phyloP scores from a whole-genome alignment of 1,284 basidiomycete genomes.

The Moesziomyces sp. region DNA sequence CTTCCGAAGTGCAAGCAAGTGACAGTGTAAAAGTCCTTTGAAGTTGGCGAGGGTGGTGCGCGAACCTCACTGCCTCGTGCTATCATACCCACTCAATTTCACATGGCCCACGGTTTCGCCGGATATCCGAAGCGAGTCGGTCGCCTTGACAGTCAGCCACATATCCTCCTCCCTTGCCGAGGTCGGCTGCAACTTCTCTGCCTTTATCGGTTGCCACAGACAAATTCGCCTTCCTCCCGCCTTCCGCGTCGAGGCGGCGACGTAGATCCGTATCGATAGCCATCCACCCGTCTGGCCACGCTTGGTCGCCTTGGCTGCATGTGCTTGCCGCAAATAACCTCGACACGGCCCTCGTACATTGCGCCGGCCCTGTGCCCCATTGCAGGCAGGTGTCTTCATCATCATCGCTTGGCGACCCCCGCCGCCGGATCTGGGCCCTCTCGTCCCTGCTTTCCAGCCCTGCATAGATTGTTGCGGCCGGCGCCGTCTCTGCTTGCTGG shows the following conservation, averaged over 20 bases:
- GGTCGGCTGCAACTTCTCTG: neutral
- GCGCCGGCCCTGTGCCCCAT: too few species aligned
- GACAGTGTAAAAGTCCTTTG: too few species aligned
- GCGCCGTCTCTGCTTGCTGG: neutral
- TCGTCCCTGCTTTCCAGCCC: neutral
- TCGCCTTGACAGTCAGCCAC: constrained; percentile 9
- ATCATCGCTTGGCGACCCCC: neutral
- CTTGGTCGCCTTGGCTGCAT: neutral
- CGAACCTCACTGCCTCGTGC: neutral
- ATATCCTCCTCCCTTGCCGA: neutral
- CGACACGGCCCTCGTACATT: neutral
- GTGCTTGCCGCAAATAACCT: neutral
- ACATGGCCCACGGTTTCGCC: constrained; percentile 6
- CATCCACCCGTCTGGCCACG: neutral
- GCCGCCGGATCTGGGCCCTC: too few species aligned
- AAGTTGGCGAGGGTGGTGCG: neutral
- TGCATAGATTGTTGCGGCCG: neutral
- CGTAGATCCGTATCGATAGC: neutral
- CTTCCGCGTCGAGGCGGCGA: too few species aligned
- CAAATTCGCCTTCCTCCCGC: neutral
- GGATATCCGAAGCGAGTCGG: constrained; percentile 3
- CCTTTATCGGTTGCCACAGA: constrained; percentile 1
- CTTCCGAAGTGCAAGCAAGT: too few species aligned
- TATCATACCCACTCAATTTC: neutral
- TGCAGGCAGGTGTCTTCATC: neutral